These are phyloP conservation scores for Obba rivulosa DNA, from an alignment of 768 basidiomycete species.

Conservation along the genomic window DNA sequence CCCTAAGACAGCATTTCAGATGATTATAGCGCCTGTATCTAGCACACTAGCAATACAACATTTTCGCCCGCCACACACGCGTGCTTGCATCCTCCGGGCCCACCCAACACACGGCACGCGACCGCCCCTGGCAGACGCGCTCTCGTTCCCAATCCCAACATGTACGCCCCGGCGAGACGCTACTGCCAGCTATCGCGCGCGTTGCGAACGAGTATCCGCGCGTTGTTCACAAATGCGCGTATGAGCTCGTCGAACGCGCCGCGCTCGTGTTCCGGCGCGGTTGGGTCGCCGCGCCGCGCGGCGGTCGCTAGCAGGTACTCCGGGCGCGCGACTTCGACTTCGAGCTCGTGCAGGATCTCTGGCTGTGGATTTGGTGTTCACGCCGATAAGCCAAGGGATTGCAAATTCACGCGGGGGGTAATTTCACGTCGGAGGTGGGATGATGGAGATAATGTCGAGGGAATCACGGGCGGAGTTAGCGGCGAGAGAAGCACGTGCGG, in stretches of 20 bases:
- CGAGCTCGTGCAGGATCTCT: slow-evolving; percentile 78
- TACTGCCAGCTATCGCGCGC: slow-evolving; percentile 22
- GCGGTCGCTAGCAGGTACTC: slow-evolving; percentile 68
- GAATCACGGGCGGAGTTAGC: neutral
- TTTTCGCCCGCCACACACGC: too few relatives aligned
- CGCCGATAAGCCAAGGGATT: neutral
- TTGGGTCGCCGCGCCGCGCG: slow-evolving; percentile 57
- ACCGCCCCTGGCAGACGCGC: too few relatives aligned
- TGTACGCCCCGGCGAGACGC: too few relatives aligned
- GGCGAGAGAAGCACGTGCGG: neutral
- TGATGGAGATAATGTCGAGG: neutral
- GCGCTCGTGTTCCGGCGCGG: slow-evolving; percentile 55
- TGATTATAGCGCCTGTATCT: too few relatives aligned
- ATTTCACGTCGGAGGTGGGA: too few relatives aligned
- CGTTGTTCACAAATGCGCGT: slow-evolving; percentile 88
- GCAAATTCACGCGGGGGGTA: too few relatives aligned
- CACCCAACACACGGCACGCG: too few relatives aligned
- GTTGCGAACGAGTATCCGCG: slow-evolving; percentile 84
- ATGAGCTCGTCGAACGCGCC: slow-evolving; percentile 87
- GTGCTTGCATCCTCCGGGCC: too few relatives aligned
- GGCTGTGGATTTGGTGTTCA: slow-evolving; percentile 31
- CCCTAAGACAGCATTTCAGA: too few relatives aligned
- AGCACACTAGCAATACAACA: too few relatives aligned
- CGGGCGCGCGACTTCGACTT: slow-evolving; percentile 79
- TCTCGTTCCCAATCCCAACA: too few relatives aligned